Conservation (phyloP, 345 rosid species). For the Eucalyptus microcorys region DNA sequence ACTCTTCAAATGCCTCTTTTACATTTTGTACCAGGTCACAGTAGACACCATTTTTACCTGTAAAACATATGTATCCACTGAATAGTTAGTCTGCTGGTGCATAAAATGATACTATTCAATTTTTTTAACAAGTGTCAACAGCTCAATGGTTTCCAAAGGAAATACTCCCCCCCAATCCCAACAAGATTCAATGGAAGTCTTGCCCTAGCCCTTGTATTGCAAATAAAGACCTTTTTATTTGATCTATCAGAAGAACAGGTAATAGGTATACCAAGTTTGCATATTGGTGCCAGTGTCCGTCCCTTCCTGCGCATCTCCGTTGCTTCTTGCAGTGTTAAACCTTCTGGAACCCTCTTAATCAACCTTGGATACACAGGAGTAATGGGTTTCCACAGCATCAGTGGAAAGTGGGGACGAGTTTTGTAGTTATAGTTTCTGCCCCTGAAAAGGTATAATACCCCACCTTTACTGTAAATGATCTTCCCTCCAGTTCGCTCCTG, state of each 20-base stretch:
- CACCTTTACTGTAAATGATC: slow-evolving; percentile 67
- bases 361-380: slow-evolving; percentile 78
- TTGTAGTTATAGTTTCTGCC: slow-evolving; percentile 89
- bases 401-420: slow-evolving; percentile 71
- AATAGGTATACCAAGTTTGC: slow-evolving; percentile 54
- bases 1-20: slow-evolving; percentile 85
- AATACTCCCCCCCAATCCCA: not conserved
- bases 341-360: slow-evolving; percentile 57
- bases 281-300: slow-evolving; percentile 53
- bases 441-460: slow-evolving; percentile 68
- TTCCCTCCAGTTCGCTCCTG: slow-evolving; percentile 93
- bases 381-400: slow-evolving; percentile 89
- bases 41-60: slow-evolving; percentile 87
- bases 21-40: slow-evolving; percentile 52
- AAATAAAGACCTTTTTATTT: not conserved
- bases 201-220: not conserved
- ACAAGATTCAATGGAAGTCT: not conserved
- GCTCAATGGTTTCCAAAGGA: not conserved
- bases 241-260: not conserved
- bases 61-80: not conserved
- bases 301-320: slow-evolving; percentile 77
- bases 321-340: slow-evolving; percentile 60
- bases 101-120: not conserved
- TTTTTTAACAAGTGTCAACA: not conserved
- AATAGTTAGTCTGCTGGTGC: not conserved